Percentiles rank a stretch among this genome's conserved stretches.
Conservation (phyloP, 352 stramenopile species). For the Pythium rishiriense region DNA sequence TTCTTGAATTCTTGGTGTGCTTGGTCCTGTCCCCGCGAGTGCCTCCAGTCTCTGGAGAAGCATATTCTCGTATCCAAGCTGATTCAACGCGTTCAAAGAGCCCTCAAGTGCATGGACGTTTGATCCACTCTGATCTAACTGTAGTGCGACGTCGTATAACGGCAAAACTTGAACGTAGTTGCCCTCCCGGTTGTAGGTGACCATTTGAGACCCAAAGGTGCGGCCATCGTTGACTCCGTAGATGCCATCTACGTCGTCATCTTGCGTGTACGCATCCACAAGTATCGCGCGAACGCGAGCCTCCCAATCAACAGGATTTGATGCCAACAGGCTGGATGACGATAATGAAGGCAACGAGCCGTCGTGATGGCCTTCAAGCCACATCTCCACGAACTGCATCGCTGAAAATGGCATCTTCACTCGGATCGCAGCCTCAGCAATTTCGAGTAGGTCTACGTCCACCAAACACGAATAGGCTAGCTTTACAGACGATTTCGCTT, state of each 20-base stretch:
- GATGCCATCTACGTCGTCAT: slow-evolving; percentile 69
- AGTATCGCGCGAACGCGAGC: slow-evolving; percentile 47
- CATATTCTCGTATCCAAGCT: slow-evolving; percentile 76
- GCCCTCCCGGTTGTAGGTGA: slow-evolving; percentile 71
- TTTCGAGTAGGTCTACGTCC: slow-evolving; percentile 58
- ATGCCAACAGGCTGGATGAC: not conserved
- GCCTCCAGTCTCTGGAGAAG: slow-evolving; percentile 57
- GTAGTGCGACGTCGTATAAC: slow-evolving; percentile 71
- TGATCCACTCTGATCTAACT: slow-evolving; percentile 32
- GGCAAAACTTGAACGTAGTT: slow-evolving; percentile 63
- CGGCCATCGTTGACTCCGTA: slow-evolving; percentile 81
- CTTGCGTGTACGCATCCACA: slow-evolving; percentile 61
- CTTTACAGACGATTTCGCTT: slow-evolving; percentile 27
- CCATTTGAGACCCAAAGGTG: slow-evolving; percentile 64
- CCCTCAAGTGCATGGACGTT: slow-evolving; percentile 36
- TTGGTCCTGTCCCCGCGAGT: slow-evolving; percentile 2
- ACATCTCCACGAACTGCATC: slow-evolving; percentile 91
- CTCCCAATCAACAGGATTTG: slow-evolving; percentile 25
- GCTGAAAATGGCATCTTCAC: slow-evolving; percentile 88
- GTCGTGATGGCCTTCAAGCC: slow-evolving; percentile 63
- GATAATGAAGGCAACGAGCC: slow-evolving; percentile 46
- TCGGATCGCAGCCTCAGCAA: slow-evolving; percentile 61
- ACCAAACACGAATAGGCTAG: slow-evolving; percentile 59
- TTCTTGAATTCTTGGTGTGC: slow-evolving; percentile 35
- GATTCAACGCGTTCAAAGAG: slow-evolving; percentile 58